Percentiles rank a stretch among this genome's conserved stretches.
Conservation (phyloP, 2,329 filamentous ascomycete species). For the Xenoacremonium recifei region DNA sequence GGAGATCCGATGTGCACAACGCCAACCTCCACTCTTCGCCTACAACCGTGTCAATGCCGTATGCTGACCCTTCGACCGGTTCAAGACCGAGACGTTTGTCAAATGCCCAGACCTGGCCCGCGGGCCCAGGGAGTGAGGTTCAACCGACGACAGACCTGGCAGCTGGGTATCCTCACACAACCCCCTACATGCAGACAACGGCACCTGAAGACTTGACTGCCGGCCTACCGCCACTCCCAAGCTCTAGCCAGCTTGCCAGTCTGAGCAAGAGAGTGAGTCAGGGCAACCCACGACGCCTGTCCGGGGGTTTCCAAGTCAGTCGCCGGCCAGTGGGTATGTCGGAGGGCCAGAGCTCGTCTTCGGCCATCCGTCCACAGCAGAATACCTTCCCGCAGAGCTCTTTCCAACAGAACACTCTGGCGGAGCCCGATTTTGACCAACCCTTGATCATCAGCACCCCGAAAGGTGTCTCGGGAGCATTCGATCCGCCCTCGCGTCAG, state of each 20-base stretch:
- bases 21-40: too few species aligned
- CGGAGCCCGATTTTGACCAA: conserved; percentile 39
- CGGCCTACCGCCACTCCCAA: conserved; percentile 37
- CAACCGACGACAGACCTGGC: conserved; percentile 16
- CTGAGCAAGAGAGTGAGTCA: conserved; percentile 37
- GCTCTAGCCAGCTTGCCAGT: conserved; percentile 38
- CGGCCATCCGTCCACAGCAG: too few species aligned
- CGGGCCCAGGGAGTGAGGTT: conserved; percentile 25
- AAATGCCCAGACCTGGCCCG: conserved; percentile 48
- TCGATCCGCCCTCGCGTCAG: conserved; percentile 42
- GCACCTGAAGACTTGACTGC: conserved; percentile 32
- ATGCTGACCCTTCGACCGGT: conserved; percentile 21
- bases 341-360: conserved; percentile 15
- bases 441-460: conserved; percentile 63
- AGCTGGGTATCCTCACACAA: conserved; percentile 41
- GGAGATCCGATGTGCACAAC: conserved; percentile 16
- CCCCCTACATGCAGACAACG: conserved; percentile 32
- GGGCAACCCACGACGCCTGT: conserved; percentile 40
- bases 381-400: conserved; percentile 13
- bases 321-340: conserved; percentile 39
- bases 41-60: too few species aligned
- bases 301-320: conserved; percentile 38
- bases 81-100: conserved; percentile 28
- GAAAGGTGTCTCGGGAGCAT: conserved; percentile 52
- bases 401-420: conserved; percentile 5